Evolutionary conservation across 2,329 filamentous ascomycete genomes (phyloP), one percentile per base, ranked within the genome.

Genomic region (Furcasterigmium sp.): DNA sequence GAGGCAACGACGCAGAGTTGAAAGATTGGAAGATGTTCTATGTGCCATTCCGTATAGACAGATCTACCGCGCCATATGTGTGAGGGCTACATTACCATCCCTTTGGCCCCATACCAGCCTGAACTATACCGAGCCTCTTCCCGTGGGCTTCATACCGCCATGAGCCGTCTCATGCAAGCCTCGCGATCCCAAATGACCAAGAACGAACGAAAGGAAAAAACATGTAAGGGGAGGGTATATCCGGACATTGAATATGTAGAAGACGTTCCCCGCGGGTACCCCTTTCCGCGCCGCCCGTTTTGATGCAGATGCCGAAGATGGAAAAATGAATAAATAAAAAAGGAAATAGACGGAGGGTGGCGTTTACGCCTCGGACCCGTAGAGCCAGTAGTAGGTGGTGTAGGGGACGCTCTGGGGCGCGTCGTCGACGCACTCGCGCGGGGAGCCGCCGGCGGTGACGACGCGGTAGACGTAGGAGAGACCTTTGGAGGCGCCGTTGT

Each of bases 311-410:
- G 32, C 32, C n/a, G 32, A 9, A 17, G n/a, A 17, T 15, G 32
- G 10, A 10, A 35, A 17, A 15, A 26, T 39, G 37, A 39, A 18
- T 3, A 32, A 32, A 40, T 9, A 17, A 30, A 32, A 23, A 21
- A 7, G 21, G 13, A n/a, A 32, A 32, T 5, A 20, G 5, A 29
- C 15, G 15, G n/a, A 15, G 28, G 18, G 23, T 15, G 6, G n/a
- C 25, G 10, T 13, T 42, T 21, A 50, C 4, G 42, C 45, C 28
- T 44, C 43, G 32, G 44, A 67, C 17, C 60, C 68, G 52, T 69
- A 81, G 56, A 80, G 70, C 76, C 76, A 81, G 62, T 82, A 82
- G 51, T 67, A 69, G n/a, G 77, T 65, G 1, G 75, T 54, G 56
- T 82, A 82, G 3, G 70, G 68, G 20, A 78, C 70, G 57, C 75